Percentiles rank a stretch among this genome's conserved stretches.
phyloP scores from a whole-genome alignment of 441 rosid species.

The Euphorbia celastroides region DNA sequence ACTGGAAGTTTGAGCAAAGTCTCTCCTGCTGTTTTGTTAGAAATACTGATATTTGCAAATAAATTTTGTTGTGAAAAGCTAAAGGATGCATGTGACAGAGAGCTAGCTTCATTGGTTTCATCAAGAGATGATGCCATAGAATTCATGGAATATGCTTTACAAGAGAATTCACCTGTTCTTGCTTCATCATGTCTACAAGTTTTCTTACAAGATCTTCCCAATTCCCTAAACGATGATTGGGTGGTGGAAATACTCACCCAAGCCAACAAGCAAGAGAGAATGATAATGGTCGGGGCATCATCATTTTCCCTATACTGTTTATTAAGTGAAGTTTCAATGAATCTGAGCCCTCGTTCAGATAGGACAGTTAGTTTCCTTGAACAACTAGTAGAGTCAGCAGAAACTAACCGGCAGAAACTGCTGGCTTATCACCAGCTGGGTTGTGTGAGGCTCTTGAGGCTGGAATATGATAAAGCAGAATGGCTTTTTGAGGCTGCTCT shows the following conservation, averaged over 20 bases:
- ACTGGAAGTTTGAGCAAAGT: slow-evolving; percentile 49
- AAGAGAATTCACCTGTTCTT: slow-evolving; percentile 69
- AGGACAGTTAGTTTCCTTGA: slow-evolving; percentile 60
- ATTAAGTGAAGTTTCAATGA: slow-evolving; percentile 85
- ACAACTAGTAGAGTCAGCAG: slow-evolving; percentile 63
- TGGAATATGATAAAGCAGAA: slow-evolving; percentile 81
- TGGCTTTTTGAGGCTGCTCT: slow-evolving; percentile 60
- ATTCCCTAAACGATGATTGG: slow-evolving; percentile 63
- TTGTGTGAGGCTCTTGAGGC: slow-evolving; percentile 72
- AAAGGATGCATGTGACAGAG: slow-evolving; percentile 83
- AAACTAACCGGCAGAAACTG: slow-evolving; percentile 57
- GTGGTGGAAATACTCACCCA: slow-evolving; percentile 58
- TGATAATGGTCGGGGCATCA: slow-evolving; percentile 74
- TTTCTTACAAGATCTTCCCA: slow-evolving; percentile 70
- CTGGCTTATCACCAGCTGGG: slow-evolving; percentile 92
- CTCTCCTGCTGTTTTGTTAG: slow-evolving; percentile 58
- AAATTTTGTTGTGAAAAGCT: slow-evolving; percentile 89
- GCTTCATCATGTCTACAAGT: slow-evolving; percentile 85
- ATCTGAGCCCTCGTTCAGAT: slow-evolving; percentile 61
- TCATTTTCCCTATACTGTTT: slow-evolving; percentile 75
- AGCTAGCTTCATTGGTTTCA: slow-evolving; percentile 58
- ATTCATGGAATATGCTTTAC: slow-evolving; percentile 84
- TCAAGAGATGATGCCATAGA: slow-evolving; percentile 78
- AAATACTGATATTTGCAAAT: slow-evolving; percentile 74
- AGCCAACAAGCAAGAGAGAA: slow-evolving; percentile 49